A percentile compares a stretch with the other conserved stretches of the same genome.
These are phyloP conservation scores for Bertia moriformis DNA, from an alignment of 2,329 filamentous ascomycete species.

Conservation along the genomic window DNA sequence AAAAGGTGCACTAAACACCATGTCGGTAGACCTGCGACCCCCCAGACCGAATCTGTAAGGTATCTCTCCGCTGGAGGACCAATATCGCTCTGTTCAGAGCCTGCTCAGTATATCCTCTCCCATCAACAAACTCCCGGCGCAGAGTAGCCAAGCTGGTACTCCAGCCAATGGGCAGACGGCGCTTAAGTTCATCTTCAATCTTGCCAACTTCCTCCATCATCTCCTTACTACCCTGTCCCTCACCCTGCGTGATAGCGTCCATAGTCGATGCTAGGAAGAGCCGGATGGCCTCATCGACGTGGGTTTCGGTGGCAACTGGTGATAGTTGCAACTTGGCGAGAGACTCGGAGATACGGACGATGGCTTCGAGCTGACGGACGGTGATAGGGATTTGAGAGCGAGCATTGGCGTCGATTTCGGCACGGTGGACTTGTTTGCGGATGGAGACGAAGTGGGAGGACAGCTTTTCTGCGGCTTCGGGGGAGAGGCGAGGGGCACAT, in stretches of 20 bases:
- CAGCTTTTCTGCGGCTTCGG: slow-evolving; percentile 86
- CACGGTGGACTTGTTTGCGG: slow-evolving; percentile 79
- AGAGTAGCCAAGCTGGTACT: slow-evolving; percentile 79
- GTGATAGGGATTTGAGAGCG: slow-evolving; percentile 94
- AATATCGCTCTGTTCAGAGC: slow-evolving; percentile 71
- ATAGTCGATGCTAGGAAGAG: slow-evolving; percentile 94
- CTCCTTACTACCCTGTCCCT: slow-evolving; percentile 70
- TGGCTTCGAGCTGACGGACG: slow-evolving; percentile 89
- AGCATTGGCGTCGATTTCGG: slow-evolving; percentile 77
- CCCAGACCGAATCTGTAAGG: slow-evolving; percentile 66
- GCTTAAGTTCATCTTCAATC: slow-evolving; percentile 76
- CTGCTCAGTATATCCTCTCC: slow-evolving; percentile 78
- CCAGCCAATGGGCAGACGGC: slow-evolving; percentile 85
- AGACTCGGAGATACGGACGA: slow-evolving; percentile 91
- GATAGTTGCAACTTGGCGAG: slow-evolving; percentile 82
- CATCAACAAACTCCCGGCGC: slow-evolving; percentile 79
- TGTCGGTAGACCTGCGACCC: slow-evolving; percentile 63
- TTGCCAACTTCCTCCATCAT: slow-evolving; percentile 78
- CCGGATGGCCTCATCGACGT: slow-evolving; percentile 94
- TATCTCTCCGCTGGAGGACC: slow-evolving; percentile 76
- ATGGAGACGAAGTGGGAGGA: slow-evolving; percentile 96
- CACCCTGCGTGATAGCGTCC: slow-evolving; percentile 89
- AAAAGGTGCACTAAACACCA: slow-evolving; percentile 37
- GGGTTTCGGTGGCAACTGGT: slow-evolving; percentile 72
- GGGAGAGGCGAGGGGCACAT: slow-evolving; percentile 79